Base-by-base conservation (phyloP, 2,329 filamentous ascomycete species). In the Penicillium sp. region DNA sequence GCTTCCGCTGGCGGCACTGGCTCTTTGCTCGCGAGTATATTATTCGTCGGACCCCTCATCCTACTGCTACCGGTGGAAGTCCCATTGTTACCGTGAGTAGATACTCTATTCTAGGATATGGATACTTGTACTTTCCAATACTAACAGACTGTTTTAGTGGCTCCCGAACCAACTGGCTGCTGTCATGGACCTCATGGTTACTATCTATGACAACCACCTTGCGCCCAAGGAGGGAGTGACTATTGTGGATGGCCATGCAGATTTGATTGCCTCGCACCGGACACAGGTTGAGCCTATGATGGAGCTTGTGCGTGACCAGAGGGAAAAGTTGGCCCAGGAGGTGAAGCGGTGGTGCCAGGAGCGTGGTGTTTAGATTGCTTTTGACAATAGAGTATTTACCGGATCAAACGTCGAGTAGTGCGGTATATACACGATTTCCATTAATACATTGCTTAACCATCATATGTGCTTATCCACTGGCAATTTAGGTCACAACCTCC, bases 1-100 rank as follows among this genome's bases (percentile, higher is more conserved):
- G 71, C 52, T 75, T 75, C 64, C 68, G 73, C 40, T 75, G 72
- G 73, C 65, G 73, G 1, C 73, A 75, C 50, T 75, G 73, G 73
- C 52, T 74, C 29, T 75, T 75, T 42, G 71, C 71, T 1, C 60
- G 72, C 24, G 73, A 75, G 57, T 75, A 75, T 47, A 75, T 75
- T 38, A 73, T 75, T 52, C 67, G 68, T 22, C 60, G 71, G 2
- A 72, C 71, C 0, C 61, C 65, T 3, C 69, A 75, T 51, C 72
- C 73, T 3, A 74, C 72, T 48, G 73, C 73, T 23, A 75, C 73
- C 0, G 73, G 73, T 29, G 73, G 73, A 8, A 74, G 71, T 52
- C 73, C 73, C 0, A 75, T 75, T 45, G 70, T 75, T 14, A 73
- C 71, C 18, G 70, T 72, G 60, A 47, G 68, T 61, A 23, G 18